These are phyloP conservation scores for Adiantum capillusveneris DNA, from an alignment of 75 land plant genomes.

Conservation along the genomic window DNA sequence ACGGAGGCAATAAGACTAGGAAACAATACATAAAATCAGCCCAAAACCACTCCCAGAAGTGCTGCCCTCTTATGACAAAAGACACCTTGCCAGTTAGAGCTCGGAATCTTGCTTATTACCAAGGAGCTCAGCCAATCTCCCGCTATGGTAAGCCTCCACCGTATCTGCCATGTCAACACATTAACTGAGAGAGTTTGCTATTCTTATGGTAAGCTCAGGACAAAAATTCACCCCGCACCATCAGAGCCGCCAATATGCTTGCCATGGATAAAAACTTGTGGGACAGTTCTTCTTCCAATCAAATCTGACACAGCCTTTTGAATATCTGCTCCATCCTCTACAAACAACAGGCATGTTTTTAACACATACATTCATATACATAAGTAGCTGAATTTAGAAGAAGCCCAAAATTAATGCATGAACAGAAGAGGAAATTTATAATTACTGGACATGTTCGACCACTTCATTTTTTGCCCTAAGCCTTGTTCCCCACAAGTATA, in stretches of 20 bases:
- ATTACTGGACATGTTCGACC: too few species aligned
- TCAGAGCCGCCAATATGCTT: constrained; percentile 96
- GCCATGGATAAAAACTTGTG: constrained; percentile 92
- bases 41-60: too few species aligned
- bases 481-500: too few species aligned
- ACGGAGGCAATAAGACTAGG: too few species aligned
- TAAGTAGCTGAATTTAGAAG: background rate
- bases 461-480: too few species aligned
- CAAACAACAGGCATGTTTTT: background rate
- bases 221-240: constrained; percentile 68
- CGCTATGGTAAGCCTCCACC: constrained; percentile 68
- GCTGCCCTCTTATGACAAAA: too few species aligned
- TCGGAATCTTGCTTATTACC: constrained; percentile 13
- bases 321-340: constrained; percentile 85
- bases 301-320: constrained; percentile 62
- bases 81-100: background rate
- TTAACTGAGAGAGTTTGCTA: background rate
- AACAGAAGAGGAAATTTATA: too few species aligned
- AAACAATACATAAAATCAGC: too few species aligned
- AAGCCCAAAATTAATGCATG: too few species aligned
- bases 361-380: background rate
- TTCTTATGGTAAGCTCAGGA: constrained; percentile 2
- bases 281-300: constrained; percentile 93
- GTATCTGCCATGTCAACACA: constrained; percentile 43
- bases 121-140: constrained; percentile 54